phyloP scores from a whole-genome alignment of 2,329 filamentous ascomycete species.

The Aspergillus jensenii region DNA sequence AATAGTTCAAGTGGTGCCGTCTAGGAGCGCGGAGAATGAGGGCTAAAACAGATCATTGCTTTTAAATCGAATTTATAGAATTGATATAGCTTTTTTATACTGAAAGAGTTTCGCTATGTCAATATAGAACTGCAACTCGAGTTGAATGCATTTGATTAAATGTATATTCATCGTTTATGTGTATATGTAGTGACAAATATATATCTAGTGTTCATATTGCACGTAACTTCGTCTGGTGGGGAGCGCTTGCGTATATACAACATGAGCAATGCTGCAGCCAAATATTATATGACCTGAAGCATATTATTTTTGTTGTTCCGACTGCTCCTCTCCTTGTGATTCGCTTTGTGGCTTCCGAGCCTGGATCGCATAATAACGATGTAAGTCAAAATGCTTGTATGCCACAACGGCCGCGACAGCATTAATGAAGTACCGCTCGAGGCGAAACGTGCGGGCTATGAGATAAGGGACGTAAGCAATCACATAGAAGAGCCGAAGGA shows the following conservation, averaged over 20 bases:
- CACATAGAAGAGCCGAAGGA: conserved; percentile 50
- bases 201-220: neutral
- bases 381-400: conserved; percentile 19
- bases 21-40: no score
- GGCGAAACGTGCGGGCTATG: conserved; percentile 40
- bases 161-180: no score
- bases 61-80: no score
- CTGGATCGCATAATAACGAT: neutral
- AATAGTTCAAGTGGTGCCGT: no score
- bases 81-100: no score
- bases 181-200: neutral
- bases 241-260: neutral
- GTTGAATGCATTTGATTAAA: no score
- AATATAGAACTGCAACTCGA: no score
- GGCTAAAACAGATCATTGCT: no score
- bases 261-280: neutral
- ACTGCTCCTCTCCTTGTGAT: neutral
- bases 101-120: no score
- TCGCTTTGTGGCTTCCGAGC: neutral
- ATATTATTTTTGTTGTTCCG: neutral
- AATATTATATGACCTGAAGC: neutral
- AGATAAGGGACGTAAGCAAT: conserved; percentile 50
- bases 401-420: conserved; percentile 45
- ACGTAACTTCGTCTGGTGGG: neutral
- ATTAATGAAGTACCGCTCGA: conserved; percentile 52